Conservation (phyloP, 805 yeast genomes). For the Pichia cephalocereana region DNA sequence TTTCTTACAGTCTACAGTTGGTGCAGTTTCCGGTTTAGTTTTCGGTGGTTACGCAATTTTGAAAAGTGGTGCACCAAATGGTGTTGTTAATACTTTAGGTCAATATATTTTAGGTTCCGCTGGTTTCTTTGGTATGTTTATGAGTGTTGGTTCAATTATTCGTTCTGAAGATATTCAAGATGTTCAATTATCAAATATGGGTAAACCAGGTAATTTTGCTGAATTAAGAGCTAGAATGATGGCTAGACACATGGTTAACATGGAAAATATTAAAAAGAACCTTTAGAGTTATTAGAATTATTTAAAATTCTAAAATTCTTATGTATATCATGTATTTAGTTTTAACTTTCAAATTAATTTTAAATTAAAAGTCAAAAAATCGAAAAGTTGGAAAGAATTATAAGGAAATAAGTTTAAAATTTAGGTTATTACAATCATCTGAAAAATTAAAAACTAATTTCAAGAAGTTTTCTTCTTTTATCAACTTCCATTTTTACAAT, state of each 20-base stretch:
- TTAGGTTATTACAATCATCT: too few species aligned
- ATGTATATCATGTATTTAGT: too few species aligned
- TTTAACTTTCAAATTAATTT: too few species aligned
- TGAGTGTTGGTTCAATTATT: slow-evolving; percentile 92
- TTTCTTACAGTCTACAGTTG: slow-evolving; percentile 50
- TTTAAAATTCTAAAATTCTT: not conserved
- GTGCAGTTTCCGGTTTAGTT: slow-evolving; percentile 89
- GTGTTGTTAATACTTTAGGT: slow-evolving; percentile 92
- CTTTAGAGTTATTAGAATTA: not conserved
- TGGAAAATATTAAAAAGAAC: slow-evolving; percentile 21
- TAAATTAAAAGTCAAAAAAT: too few species aligned
- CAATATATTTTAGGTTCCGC: slow-evolving; percentile 96
- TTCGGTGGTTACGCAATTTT: slow-evolving; percentile 90
- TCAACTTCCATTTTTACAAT: too few species aligned
- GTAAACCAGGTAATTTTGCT: slow-evolving; percentile 25
- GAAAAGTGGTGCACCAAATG: slow-evolving; percentile 96
- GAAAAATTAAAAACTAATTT: too few species aligned
- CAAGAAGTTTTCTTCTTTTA: too few species aligned
- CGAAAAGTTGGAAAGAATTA: too few species aligned
- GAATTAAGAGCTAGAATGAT: slow-evolving; percentile 34
- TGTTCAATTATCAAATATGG: slow-evolving; percentile 15
- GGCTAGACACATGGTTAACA: slow-evolving; percentile 30
- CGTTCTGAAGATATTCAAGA: slow-evolving; percentile 53
- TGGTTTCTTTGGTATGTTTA: slow-evolving; percentile 91
- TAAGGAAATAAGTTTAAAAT: too few species aligned